Evolutionary conservation across 1,139 yeast genomes (phyloP).

Genomic region (Zygotorulaspora mrakii): DNA sequence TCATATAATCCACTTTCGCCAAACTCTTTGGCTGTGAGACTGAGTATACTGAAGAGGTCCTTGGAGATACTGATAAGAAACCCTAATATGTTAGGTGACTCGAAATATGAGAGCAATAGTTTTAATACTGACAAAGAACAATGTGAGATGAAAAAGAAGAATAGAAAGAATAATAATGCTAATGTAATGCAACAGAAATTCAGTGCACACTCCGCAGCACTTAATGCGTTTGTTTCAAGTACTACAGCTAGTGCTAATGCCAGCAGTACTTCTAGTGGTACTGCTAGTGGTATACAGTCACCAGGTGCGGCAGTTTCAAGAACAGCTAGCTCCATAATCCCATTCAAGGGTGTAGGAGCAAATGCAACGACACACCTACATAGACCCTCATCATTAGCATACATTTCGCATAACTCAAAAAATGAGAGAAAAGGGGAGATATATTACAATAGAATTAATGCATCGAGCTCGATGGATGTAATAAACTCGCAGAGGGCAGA

Average conservation of each 20-base stretch:
- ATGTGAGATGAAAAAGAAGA: constrained; percentile 4
- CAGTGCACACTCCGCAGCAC: constrained; percentile 62
- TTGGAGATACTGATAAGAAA: constrained; percentile 50
- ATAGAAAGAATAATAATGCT: constrained; percentile 1
- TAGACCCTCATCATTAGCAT: constrained; percentile 20
- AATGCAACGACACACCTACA: no score
- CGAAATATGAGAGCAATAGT: constrained; percentile 16
- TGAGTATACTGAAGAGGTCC: constrained; percentile 71
- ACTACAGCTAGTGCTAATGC: constrained; percentile 8
- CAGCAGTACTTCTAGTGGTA: constrained; percentile 8
- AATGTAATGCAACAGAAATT: constrained; percentile 14
- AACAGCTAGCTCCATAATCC: no score
- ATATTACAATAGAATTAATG: constrained; percentile 8
- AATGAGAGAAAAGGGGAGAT: constrained; percentile 4
- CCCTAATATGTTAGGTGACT: constrained; percentile 30
- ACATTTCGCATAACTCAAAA: constrained; percentile 11
- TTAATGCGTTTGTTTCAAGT: constrained; percentile 49
- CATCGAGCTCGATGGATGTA: constrained; percentile 14
- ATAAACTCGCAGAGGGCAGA: constrained; percentile 28
- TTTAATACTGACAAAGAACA: constrained; percentile 3
- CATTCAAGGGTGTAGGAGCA: no score
- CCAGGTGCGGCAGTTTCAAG: constrained; percentile 8
- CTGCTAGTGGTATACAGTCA: constrained; percentile 11
- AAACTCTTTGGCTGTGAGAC: constrained; percentile 69
- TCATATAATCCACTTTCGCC: constrained; percentile 82